A percentile compares a stretch with the other conserved stretches of the same genome.
These are phyloP conservation scores for Fusarium sp. DNA, from an alignment of 2,329 filamentous ascomycete genomes.

Conservation along the genomic window DNA sequence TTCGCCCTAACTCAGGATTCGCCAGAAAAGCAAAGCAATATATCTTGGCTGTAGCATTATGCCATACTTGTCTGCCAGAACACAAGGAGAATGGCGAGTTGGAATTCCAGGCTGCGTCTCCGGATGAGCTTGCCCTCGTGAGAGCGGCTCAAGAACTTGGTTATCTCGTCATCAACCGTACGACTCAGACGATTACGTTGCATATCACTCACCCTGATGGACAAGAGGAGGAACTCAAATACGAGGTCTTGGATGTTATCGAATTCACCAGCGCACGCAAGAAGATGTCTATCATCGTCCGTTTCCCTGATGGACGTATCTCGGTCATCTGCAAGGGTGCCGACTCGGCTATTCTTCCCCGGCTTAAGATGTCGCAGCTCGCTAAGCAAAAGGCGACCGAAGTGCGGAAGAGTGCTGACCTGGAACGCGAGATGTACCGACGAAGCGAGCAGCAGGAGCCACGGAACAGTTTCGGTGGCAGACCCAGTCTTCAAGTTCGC, in stretches of 20 bases:
- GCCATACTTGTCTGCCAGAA: slow-evolving; percentile 92
- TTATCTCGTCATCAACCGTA: slow-evolving; percentile 79
- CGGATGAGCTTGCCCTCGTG: slow-evolving; percentile 89
- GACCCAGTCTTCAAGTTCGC: slow-evolving; percentile 63
- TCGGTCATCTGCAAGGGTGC: slow-evolving; percentile 92
- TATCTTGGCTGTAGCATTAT: slow-evolving; percentile 85
- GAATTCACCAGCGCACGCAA: slow-evolving; percentile 93
- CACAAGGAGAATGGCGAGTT: slow-evolving; percentile 72
- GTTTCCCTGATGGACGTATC: slow-evolving; percentile 85
- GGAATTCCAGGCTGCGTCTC: slow-evolving; percentile 89
- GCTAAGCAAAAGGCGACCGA: slow-evolving; percentile 81
- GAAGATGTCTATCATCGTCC: slow-evolving; percentile 89
- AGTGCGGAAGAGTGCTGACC: slow-evolving; percentile 70
- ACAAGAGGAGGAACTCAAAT: slow-evolving; percentile 67
- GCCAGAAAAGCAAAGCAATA: slow-evolving; percentile 84
- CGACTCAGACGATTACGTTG: slow-evolving; percentile 74
- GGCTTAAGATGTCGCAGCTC: slow-evolving; percentile 77
- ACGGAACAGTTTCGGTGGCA: slow-evolving; percentile 66
- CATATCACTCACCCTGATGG: slow-evolving; percentile 54
- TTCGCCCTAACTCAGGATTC: slow-evolving; percentile 81
- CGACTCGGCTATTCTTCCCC: slow-evolving; percentile 83
- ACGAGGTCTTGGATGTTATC: slow-evolving; percentile 86
- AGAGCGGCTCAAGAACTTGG: slow-evolving; percentile 87
- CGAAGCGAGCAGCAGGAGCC: slow-evolving; percentile 67
- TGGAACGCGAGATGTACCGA: slow-evolving; percentile 67